Evolutionary conservation across 495 filamentous ascomycete species (phyloP).

Genomic region (Aspergillus incahuasiensis): DNA sequence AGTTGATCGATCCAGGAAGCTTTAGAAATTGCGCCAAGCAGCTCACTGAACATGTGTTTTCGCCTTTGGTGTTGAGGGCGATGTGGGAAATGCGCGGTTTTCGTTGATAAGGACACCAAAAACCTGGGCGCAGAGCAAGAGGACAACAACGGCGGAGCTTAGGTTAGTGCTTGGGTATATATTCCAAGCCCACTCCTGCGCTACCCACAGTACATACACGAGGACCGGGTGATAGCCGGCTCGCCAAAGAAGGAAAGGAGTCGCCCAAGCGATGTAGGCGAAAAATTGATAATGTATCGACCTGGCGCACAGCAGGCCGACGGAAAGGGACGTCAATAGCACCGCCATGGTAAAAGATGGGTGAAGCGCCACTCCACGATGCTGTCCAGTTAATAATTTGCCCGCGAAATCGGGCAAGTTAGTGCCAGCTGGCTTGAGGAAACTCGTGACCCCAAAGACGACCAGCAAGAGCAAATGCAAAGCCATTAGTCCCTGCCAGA

Average conservation of each 20-base stretch:
- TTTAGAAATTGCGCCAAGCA: background rate
- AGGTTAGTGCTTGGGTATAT: slow-evolving; percentile 81
- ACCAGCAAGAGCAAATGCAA: slow-evolving; percentile 63
- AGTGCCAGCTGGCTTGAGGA: slow-evolving; percentile 49
- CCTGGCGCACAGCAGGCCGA: slow-evolving; percentile 87
- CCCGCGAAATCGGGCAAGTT: slow-evolving; percentile 48
- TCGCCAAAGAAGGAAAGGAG: slow-evolving; percentile 87
- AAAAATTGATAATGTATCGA: slow-evolving; percentile 98
- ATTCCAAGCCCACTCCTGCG: slow-evolving; percentile 97
- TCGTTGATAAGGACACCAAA: slow-evolving; percentile 33
- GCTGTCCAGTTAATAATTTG: slow-evolving; percentile 47
- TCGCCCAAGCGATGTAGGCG: slow-evolving; percentile 85
- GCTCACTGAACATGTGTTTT: slow-evolving; percentile 25
- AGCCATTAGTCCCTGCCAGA: slow-evolving; percentile 62
- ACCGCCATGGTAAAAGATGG: slow-evolving; percentile 72
- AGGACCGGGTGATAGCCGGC: slow-evolving; percentile 68
- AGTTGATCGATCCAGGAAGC: too few species aligned
- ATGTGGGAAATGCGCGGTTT: slow-evolving; percentile 16
- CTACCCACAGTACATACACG: slow-evolving; percentile 68
- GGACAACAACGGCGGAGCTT: slow-evolving; percentile 77
- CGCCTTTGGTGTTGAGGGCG: slow-evolving; percentile 7
- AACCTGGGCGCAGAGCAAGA: slow-evolving; percentile 61
- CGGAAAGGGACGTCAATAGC: slow-evolving; percentile 71
- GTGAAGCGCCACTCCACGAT: slow-evolving; percentile 55
- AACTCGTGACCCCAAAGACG: slow-evolving; percentile 53